A percentile compares a stretch with the other conserved stretches of the same genome.
phyloP scores from a whole-genome alignment of 1,284 basidiomycete genomes.

The Irpex sp. region DNA sequence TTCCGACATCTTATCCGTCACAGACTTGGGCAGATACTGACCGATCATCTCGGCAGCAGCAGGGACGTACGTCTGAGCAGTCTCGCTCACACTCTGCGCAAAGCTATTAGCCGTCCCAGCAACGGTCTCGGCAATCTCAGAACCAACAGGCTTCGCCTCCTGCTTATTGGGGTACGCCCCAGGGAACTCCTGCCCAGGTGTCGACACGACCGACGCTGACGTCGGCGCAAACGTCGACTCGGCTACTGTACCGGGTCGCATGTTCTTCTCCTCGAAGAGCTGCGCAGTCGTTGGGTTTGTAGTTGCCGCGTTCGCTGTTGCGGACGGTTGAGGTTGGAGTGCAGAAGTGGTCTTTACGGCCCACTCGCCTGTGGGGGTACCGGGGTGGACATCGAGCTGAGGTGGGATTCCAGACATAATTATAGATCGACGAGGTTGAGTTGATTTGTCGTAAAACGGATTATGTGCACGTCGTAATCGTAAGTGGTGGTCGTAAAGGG shows the following conservation, averaged over 20 bases:
- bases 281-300: slow-evolving; percentile 14
- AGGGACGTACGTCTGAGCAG: slow-evolving; percentile 25
- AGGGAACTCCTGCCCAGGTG: slow-evolving; percentile 21
- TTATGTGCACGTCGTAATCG: neutral
- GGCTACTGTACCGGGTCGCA: slow-evolving; percentile 13
- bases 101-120: slow-evolving; percentile 12
- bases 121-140: slow-evolving; percentile 10
- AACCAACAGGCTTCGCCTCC: slow-evolving; percentile 6
- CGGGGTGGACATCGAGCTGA: slow-evolving; percentile 19
- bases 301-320: slow-evolving; percentile 9
- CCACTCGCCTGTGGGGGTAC: slow-evolving; percentile 27
- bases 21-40: slow-evolving; percentile 18
- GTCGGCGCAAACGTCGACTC: neutral
- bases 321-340: slow-evolving; percentile 14
- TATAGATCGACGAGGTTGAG: neutral
- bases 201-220: slow-evolving; percentile 1
- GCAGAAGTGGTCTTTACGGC: slow-evolving; percentile 27
- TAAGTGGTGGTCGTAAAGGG: neutral
- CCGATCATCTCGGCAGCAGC: slow-evolving; percentile 9
- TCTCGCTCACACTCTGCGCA: slow-evolving; percentile 18
- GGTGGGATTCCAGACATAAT: slow-evolving; percentile 27
- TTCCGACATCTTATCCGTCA: slow-evolving; percentile 23
- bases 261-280: slow-evolving; percentile 9
- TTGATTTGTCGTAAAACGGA: neutral
- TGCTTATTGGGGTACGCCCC: slow-evolving; percentile 23